Evolutionary conservation across 257 asterid species (phyloP).

Genomic region (Jaltomata sinuosa): DNA sequence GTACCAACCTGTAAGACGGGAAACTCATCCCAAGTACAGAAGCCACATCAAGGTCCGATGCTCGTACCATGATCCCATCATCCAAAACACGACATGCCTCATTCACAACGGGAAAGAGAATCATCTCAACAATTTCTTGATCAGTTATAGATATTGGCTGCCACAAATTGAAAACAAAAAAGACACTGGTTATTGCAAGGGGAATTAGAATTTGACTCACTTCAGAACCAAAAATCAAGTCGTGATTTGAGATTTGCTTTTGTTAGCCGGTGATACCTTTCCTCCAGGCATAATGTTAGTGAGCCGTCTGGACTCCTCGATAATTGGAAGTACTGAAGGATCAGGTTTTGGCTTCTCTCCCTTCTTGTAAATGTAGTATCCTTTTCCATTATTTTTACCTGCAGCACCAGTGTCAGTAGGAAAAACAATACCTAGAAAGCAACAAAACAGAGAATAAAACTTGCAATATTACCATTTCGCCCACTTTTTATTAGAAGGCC

Average conservation of each 20-base stretch:
- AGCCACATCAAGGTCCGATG: conserved; percentile 91
- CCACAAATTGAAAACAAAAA: conserved; percentile 9
- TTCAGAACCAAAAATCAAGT: neutral
- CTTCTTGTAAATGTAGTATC: conserved; percentile 74
- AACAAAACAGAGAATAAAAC: neutral
- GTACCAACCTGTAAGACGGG: conserved; percentile 83
- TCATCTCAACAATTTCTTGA: conserved; percentile 84
- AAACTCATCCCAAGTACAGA: conserved; percentile 97
- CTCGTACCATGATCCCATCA: conserved; percentile 76
- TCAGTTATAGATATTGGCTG: conserved; percentile 86
- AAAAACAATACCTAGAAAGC: neutral
- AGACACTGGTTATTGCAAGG: neutral
- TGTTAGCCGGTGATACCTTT: conserved; percentile 40
- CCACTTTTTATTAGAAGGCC: conserved; percentile 77
- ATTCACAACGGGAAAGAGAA: conserved; percentile 87
- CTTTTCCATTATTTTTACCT: conserved; percentile 95
- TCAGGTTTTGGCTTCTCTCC: conserved; percentile 95
- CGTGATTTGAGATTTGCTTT: neutral
- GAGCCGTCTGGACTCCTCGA: conserved; percentile 81
- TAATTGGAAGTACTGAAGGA: conserved; percentile 63
- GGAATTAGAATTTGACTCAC: neutral
- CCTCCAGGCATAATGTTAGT: conserved; percentile 86
- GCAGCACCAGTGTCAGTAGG: conserved; percentile 9
- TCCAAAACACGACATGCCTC: conserved; percentile 94
- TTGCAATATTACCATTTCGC: conserved; percentile 56